Evolutionary conservation across 2,329 filamentous ascomycete species (phyloP), one percentile per base, ranked within the genome.

Genomic region (Sarocladium oryzae): DNA sequence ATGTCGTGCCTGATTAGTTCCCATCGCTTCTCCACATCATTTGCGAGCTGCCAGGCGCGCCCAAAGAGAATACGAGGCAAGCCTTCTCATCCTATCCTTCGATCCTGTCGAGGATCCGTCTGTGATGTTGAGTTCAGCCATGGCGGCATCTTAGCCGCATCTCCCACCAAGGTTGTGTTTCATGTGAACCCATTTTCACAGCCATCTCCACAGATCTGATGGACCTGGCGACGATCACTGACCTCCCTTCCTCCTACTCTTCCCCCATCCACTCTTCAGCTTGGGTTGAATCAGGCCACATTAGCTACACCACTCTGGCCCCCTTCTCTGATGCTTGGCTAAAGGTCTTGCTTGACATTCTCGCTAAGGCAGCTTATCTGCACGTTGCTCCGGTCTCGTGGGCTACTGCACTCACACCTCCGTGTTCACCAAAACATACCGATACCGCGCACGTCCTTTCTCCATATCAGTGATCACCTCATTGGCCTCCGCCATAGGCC

Each of bases 401-500:
- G 26, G 7, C 20, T 26, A 20, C 26, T 30, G 26, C 28, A 33
- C 33, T 49, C 32, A 49, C 15, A 16, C 46, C 32, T 49, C 46
- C 10, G 70, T 65, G 52, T 74, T 74, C 11, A 69, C 62, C 45
- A 75, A 59, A 6, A 77, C 73, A 58, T 74, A 75, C 55, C 73
- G 65, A 54, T 73, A 76, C 55, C 72, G 66, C 3, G 74, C 72
- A 61, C 78, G 76, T 1, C 79, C 79, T 2, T 62, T 66, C 33
- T 77, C 74, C 68, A 82, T 71, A 56, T 82, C 78, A 35, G 80
- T 60, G n/a, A 83, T 67, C 0, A 72, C 71, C 63, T 76, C 62
- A 59, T 83, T 84, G 2, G 75, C 75, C 38, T 79, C 73, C 55
- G 69, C 73, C 74, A 85, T 76, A 4, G 73, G 71, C 53, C 75